Percentiles rank a stretch among this genome's conserved stretches.
Conservation (phyloP, 169 alveolate genomes). For the Sarcocystis neurona region DNA sequence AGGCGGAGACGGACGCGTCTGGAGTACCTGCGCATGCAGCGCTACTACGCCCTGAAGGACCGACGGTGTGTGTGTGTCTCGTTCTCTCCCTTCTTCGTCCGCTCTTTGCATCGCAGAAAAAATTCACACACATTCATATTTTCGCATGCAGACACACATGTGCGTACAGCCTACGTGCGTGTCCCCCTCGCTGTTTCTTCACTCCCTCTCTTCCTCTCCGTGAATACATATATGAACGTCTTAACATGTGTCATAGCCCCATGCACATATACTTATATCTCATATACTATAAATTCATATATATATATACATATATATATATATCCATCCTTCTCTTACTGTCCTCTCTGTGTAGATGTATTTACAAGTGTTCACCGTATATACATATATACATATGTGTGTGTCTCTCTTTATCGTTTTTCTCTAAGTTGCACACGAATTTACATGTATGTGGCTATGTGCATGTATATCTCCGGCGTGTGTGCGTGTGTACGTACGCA, state of each 20-base stretch:
- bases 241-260: not conserved
- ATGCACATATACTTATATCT: not conserved
- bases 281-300: not conserved
- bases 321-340: too few species aligned
- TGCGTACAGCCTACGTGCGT: not conserved
- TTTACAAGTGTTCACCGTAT: not conserved
- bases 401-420: too few species aligned
- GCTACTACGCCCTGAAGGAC: conserved; percentile 64
- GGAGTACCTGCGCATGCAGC: conserved; percentile 62
- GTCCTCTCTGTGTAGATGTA: not conserved
- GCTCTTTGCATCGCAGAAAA: not conserved
- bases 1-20: conserved; percentile 61
- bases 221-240: too few species aligned
- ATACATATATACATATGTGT: not conserved
- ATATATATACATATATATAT: not conserved
- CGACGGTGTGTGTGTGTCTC: conserved; percentile 32
- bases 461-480: too few species aligned
- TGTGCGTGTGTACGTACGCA: too few species aligned
- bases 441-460: not conserved
- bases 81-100: not conserved
- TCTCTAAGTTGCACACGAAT: not conserved
- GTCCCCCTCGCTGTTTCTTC: too few species aligned
- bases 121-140: too few species aligned
- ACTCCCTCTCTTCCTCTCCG: too few species aligned
- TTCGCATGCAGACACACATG: too few species aligned